phyloP scores from a whole-genome alignment of 2,329 filamentous ascomycete species.

The Phoma sp. region DNA sequence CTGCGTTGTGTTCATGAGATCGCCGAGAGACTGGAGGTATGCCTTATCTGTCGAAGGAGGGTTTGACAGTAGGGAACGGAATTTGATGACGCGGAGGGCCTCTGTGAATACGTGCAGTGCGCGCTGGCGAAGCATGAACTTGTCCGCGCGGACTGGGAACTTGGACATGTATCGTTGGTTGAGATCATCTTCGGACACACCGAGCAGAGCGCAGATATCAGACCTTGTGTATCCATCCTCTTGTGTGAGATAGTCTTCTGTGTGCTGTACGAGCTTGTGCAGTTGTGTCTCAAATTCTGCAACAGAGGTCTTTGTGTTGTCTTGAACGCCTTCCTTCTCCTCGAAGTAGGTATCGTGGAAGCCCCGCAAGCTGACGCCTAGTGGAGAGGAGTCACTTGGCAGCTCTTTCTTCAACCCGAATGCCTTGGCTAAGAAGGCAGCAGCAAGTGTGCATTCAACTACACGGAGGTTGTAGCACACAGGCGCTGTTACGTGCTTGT shows the following conservation, averaged over 20 bases:
- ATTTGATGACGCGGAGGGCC: constrained; percentile 82
- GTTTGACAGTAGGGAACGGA: constrained; percentile 73
- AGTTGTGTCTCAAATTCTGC: constrained; percentile 67
- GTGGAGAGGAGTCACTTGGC: constrained; percentile 77
- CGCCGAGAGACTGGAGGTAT: constrained; percentile 76
- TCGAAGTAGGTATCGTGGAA: constrained; percentile 85
- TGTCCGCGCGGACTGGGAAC: constrained; percentile 86
- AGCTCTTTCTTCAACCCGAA: constrained; percentile 65
- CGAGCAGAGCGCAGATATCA: constrained; percentile 77
- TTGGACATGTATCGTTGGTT: constrained; percentile 81
- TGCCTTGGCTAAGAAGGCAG: constrained; percentile 67
- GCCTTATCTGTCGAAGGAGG: constrained; percentile 59
- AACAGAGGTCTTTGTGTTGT: constrained; percentile 56
- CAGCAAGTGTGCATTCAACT: constrained; percentile 91
- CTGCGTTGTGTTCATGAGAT: constrained; percentile 88
- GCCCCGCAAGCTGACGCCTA: constrained; percentile 81
- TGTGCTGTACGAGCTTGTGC: constrained; percentile 71
- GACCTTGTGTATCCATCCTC: constrained; percentile 87
- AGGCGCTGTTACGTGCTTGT: constrained; percentile 93
- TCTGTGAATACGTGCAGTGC: constrained; percentile 91
- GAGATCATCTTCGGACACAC: constrained; percentile 72
- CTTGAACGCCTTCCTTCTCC: constrained; percentile 54
- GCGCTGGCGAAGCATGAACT: constrained; percentile 85
- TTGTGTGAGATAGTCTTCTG: constrained; percentile 73
- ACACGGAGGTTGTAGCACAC: constrained; percentile 97